A percentile compares a stretch with the other conserved stretches of the same genome.
These are phyloP conservation scores for Termitomyces sp. DNA, from an alignment of 768 basidiomycete genomes.

Conservation along the genomic window DNA sequence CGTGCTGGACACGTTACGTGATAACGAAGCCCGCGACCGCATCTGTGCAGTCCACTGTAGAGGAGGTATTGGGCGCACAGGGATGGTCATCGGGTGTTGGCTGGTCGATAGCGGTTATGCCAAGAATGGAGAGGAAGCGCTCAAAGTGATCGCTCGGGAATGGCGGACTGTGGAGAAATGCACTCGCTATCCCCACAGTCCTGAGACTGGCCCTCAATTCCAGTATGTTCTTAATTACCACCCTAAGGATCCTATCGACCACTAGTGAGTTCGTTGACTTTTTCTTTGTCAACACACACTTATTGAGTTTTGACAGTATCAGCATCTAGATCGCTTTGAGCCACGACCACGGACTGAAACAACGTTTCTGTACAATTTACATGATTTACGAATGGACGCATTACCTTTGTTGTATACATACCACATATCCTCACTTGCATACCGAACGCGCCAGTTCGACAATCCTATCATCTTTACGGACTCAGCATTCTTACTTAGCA, in stretches of 20 bases:
- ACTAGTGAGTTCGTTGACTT: conserved; percentile 3
- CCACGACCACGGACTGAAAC: no score
- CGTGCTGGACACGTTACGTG: conserved; percentile 55
- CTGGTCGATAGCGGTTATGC: conserved; percentile 65
- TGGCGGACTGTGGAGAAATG: conserved; percentile 81
- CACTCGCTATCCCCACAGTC: conserved; percentile 69
- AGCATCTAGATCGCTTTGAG: no score
- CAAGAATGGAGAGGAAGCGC: conserved; percentile 59
- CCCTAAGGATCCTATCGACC: conserved; percentile 12
- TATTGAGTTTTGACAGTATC: no score
- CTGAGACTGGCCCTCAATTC: conserved; percentile 77
- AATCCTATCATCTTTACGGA: not conserved
- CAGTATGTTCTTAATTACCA: conserved; percentile 68
- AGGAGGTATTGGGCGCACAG: conserved; percentile 74
- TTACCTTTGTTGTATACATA: not conserved
- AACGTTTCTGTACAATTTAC: not conserved
- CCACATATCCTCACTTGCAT: not conserved
- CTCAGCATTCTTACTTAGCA: conserved; percentile 1
- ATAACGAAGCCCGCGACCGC: conserved; percentile 56
- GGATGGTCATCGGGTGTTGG: conserved; percentile 67
- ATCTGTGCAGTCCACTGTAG: conserved; percentile 76
- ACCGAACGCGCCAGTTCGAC: conserved; percentile 4
- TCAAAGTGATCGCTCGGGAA: conserved; percentile 59
- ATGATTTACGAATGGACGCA: not conserved
- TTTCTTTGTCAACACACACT: not conserved